A percentile compares a stretch with the other conserved stretches of the same genome.
These are phyloP conservation scores for Hyphodiscus sp. DNA, from an alignment of 2,329 filamentous ascomycete genomes.

Conservation along the genomic window DNA sequence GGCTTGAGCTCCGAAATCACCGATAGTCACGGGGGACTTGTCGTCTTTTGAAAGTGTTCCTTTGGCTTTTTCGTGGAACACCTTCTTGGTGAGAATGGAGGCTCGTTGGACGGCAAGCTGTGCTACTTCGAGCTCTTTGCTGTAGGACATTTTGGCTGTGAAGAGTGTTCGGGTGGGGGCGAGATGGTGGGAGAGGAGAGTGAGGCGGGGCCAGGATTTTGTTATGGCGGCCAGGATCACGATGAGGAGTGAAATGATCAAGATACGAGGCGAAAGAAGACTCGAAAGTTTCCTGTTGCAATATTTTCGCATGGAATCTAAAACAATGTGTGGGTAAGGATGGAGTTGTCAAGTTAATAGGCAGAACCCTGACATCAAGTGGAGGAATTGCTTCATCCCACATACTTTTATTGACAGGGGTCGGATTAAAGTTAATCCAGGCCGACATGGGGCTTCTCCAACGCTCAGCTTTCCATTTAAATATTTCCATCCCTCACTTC, in stretches of 20 bases:
- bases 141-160: slow-evolving; percentile 46
- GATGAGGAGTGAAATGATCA: slow-evolving; percentile 23
- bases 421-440: no score
- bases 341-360: no score
- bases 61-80: slow-evolving; percentile 85
- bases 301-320: slow-evolving; percentile 1
- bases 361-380: background rate
- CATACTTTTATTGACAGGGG: slow-evolving; percentile 5
- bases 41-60: slow-evolving; percentile 92
- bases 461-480: background rate
- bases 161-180: slow-evolving; percentile 15
- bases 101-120: slow-evolving; percentile 86
- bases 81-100: slow-evolving; percentile 65
- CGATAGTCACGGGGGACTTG: slow-evolving; percentile 93
- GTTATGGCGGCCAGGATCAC: slow-evolving; percentile 26
- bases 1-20: slow-evolving; percentile 95
- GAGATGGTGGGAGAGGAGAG: slow-evolving; percentile 26
- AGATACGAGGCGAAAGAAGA: slow-evolving; percentile 11
- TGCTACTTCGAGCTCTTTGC: slow-evolving; percentile 73
- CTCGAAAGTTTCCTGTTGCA: background rate
- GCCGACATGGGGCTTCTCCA: background rate
- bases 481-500: background rate
- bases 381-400: background rate
- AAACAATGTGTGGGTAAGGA: background rate
- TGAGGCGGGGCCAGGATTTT: slow-evolving; percentile 25